A percentile compares a stretch with the other conserved stretches of the same genome.
phyloP scores from a whole-genome alignment of 768 basidiomycete genomes.

The Filobasidium wieringae region DNA sequence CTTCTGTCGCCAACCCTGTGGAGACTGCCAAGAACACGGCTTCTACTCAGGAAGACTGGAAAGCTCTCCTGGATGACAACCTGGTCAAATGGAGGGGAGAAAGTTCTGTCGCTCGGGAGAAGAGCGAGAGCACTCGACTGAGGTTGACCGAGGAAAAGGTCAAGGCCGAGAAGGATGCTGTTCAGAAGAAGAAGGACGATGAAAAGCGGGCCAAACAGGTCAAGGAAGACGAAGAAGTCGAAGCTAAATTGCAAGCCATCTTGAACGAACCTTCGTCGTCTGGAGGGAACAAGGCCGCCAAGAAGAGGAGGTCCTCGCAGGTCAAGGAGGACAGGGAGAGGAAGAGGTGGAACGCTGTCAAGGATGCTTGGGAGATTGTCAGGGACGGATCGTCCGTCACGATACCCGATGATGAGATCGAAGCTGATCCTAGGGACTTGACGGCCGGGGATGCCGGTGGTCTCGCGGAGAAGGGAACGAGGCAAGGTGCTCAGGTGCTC shows the following conservation, averaged over 20 bases:
- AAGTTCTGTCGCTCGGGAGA: constrained; percentile 26
- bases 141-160: constrained; percentile 23
- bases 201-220: constrained; percentile 14
- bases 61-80: constrained; percentile 11
- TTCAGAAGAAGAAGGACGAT: constrained; percentile 12
- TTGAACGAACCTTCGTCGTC: constrained; percentile 16
- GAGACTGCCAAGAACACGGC: constrained; percentile 11
- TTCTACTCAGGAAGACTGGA: constrained; percentile 8
- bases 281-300: constrained; percentile 16
- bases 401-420: constrained; percentile 5
- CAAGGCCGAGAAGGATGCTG: constrained; percentile 10
- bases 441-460: constrained; percentile 14
- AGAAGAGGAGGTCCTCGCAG: constrained; percentile 17
- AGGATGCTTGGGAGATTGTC: constrained; percentile 30
- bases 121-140: constrained; percentile 24
- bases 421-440: constrained; percentile 10
- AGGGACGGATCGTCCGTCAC: not conserved
- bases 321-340: constrained; percentile 17
- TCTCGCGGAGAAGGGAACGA: not conserved
- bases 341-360: constrained; percentile 28
- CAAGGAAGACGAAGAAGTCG: constrained; percentile 18
- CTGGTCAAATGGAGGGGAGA: constrained; percentile 15
- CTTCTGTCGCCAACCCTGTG: constrained; percentile 5
- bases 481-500: constrained; percentile 6
- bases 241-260: constrained; percentile 15